These are phyloP conservation scores for Debaryomyces fabryi DNA, from an alignment of 1,139 yeast species.

Conservation along the genomic window DNA sequence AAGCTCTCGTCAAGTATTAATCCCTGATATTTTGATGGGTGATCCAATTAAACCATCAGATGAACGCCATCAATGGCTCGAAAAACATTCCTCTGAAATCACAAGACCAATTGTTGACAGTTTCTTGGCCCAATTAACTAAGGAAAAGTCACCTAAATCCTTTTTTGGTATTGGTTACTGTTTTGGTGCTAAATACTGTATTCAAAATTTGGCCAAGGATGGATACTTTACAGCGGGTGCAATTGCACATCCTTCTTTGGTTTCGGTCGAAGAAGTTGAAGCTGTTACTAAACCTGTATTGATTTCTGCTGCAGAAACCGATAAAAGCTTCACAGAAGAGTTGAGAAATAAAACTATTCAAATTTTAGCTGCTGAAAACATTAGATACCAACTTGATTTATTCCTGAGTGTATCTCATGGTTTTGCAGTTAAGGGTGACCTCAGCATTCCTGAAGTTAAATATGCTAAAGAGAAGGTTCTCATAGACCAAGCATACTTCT, in stretches of 20 bases:
- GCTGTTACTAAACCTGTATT: conserved; percentile 60
- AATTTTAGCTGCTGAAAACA: conserved; percentile 47
- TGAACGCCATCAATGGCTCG: conserved; percentile 56
- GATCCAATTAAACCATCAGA: conserved; percentile 40
- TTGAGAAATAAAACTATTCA: conserved; percentile 63
- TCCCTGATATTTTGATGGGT: conserved; percentile 72
- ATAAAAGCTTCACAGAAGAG: conserved; percentile 62
- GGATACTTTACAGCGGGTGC: conserved; percentile 65
- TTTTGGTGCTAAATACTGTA: conserved; percentile 74
- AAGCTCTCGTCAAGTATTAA: conserved; percentile 64
- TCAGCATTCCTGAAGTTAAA: conserved; percentile 50
- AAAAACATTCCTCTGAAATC: conserved; percentile 51
- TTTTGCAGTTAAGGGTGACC: conserved; percentile 76
- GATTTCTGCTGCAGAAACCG: conserved; percentile 75
- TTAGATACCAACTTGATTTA: conserved; percentile 59
- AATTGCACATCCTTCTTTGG: conserved; percentile 79
- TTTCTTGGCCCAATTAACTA: conserved; percentile 46
- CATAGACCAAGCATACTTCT: conserved; percentile 51
- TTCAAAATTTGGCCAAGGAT: conserved; percentile 52
- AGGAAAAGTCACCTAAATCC: conserved; percentile 51
- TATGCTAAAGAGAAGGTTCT: conserved; percentile 75
- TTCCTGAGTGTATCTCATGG: conserved; percentile 73
- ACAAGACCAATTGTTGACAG: conserved; percentile 43
- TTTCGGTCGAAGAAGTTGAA: conserved; percentile 62
- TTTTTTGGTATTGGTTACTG: conserved; percentile 76